A percentile compares a stretch with the other conserved stretches of the same genome.
Evolutionary conservation across 129 eudicot species (phyloP).

Genomic region (Pittosporum tobira): DNA sequence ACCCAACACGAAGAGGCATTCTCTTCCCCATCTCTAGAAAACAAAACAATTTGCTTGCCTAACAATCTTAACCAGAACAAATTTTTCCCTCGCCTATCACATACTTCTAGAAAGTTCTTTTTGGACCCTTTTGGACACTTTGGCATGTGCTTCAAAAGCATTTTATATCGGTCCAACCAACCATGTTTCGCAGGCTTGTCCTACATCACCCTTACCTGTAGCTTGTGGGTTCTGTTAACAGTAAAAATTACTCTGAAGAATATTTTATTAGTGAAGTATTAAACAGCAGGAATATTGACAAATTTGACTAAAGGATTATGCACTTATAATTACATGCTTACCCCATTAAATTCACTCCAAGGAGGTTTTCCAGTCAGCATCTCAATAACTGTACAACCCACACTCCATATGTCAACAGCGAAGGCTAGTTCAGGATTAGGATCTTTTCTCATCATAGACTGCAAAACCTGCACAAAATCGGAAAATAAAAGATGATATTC

Average conservation of each 20-base stretch:
- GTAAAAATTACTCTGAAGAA: not conserved
- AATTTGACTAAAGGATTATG: not conserved
- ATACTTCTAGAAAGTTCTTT: no score
- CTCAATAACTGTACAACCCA: constrained; percentile 92
- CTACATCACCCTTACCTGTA: no score
- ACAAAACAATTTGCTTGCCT: not conserved
- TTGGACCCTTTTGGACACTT: no score
- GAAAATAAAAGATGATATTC: not conserved
- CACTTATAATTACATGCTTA: constrained; percentile 21
- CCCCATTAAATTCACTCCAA: constrained; percentile 63
- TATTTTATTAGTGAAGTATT: not conserved
- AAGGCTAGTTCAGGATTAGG: constrained; percentile 52
- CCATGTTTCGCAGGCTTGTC: no score
- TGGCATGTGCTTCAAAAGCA: no score
- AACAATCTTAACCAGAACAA: not conserved
- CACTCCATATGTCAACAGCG: constrained; percentile 93
- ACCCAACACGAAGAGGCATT: not conserved
- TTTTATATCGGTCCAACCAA: no score
- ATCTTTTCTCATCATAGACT: constrained; percentile 68
- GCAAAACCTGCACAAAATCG: constrained; percentile 61
- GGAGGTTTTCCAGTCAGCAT: constrained; percentile 95
- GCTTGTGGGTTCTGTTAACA: not conserved
- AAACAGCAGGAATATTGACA: not conserved
- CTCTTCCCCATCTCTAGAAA: not conserved
- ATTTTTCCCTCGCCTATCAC: not conserved